phyloP scores from a whole-genome alignment of 176 grass and related monocot genomes.

The Eremochloa ophiuroides region DNA sequence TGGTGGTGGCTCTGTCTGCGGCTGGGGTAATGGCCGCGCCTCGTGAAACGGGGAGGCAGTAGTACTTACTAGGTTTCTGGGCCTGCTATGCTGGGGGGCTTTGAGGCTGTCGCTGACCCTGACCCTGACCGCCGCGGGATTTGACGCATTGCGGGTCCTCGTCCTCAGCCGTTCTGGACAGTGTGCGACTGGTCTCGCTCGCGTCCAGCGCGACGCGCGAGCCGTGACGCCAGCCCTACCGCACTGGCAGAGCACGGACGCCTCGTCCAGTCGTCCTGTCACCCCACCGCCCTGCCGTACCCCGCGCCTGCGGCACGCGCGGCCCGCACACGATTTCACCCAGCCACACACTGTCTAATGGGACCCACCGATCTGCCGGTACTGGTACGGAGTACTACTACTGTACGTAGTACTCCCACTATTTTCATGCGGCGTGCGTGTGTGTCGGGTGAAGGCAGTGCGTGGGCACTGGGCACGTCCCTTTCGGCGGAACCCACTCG shows the following conservation, averaged over 20 bases:
- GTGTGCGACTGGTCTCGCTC: neutral
- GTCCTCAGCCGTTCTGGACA: no score
- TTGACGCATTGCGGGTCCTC: constrained; percentile 65
- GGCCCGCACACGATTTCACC: neutral
- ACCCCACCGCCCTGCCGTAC: constrained; percentile 14
- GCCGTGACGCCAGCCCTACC: constrained; percentile 86
- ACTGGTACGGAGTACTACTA: neutral
- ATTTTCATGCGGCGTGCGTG: neutral
- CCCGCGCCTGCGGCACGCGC: constrained; percentile 12
- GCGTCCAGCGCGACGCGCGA: neutral
- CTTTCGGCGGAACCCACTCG: neutral
- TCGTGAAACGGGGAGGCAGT: constrained; percentile 36
- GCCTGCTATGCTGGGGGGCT: neutral
- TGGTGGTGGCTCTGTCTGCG: no score
- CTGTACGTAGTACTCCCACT: neutral
- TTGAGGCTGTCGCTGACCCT: constrained; percentile 26
- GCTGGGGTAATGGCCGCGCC: constrained; percentile 23
- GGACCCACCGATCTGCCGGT: neutral
- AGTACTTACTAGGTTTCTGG: neutral
- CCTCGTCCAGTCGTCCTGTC: constrained; percentile 9
- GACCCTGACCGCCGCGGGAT: constrained; percentile 54
- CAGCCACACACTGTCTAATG: neutral
- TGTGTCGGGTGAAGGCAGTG: neutral
- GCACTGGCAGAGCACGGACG: neutral
- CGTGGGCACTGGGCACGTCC: neutral